phyloP scores from a whole-genome alignment of 2,329 filamentous ascomycete genomes.

The Penicillium sumatraense region DNA sequence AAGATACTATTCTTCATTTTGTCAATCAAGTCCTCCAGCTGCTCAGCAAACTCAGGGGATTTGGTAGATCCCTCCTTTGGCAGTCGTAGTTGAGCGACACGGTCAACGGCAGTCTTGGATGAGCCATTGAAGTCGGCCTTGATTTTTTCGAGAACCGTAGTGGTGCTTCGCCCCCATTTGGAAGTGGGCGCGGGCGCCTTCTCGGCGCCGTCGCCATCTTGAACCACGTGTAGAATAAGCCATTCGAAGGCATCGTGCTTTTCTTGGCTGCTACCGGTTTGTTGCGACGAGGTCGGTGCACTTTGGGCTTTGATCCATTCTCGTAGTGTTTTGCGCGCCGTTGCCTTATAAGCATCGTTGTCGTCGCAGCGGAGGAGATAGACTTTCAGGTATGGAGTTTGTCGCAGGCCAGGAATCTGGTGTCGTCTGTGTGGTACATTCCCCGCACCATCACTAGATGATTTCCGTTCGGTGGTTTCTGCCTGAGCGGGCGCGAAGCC shows the following conservation, averaged over 20 bases:
- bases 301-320: constrained; percentile 89
- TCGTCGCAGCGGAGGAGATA: constrained; percentile 92
- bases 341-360: constrained; percentile 87
- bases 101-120: constrained; percentile 73
- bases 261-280: constrained; percentile 69
- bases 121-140: constrained; percentile 85
- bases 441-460: constrained; percentile 42
- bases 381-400: constrained; percentile 92
- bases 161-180: constrained; percentile 78
- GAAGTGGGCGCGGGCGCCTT: constrained; percentile 64
- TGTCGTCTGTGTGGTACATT: constrained; percentile 68
- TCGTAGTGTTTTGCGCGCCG: constrained; percentile 75
- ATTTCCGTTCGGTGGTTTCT: constrained; percentile 37
- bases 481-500: constrained; percentile 74
- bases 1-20: constrained; percentile 89
- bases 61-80: constrained; percentile 60
- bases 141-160: constrained; percentile 86
- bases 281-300: constrained; percentile 45
- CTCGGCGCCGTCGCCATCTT: constrained; percentile 72
- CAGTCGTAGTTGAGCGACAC: constrained; percentile 83
- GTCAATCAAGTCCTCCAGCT: constrained; percentile 80
- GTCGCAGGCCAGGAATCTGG: constrained; percentile 90
- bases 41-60: constrained; percentile 76
- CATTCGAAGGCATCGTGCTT: constrained; percentile 97
- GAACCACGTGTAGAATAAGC: constrained; percentile 91